Evolutionary conservation across 2,329 filamentous ascomycete species (phyloP), one percentile per base, ranked within the genome.

Genomic region (Chrysosphaeria jannelii): DNA sequence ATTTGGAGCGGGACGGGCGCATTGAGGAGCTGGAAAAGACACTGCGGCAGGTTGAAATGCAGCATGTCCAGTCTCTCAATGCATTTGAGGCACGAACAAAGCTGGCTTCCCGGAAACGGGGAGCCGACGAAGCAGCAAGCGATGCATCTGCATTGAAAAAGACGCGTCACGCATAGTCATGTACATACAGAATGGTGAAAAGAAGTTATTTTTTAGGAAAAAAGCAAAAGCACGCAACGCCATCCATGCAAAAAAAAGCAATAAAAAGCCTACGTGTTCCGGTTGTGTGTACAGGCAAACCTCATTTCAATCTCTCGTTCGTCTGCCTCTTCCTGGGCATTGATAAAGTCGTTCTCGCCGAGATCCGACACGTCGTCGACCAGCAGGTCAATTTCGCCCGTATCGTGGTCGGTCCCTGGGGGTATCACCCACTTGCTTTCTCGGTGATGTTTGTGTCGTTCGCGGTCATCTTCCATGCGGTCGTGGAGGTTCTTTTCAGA

Each of bases 341-440:
- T 51, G 22, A 70, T 48, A 35, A 67, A 69, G 37, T 97, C 85
- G 38, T 97, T 85, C 29, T 85, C 74, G 4, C 70, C 74, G 29
- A 81, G 53, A 31, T 85, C 75, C 36, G 75, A 89, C 10, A 64
- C 68, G 39, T 90, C 76, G 19, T 85, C 75, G 69, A 72, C 88
- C 32, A 88, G 46, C 44, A 63, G 72, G 31, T 67, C 59, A 45
- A 76, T 67, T 44, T 93, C 81, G 8, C 48, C 46, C n/a, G n/a
- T n/a, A n/a, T n/a, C n/a, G n/a, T n/a, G n/a, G 17, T 66, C 58
- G 13, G 58, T 52, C 6, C 60, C 56, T 6, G 57, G 53, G 14
- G 61, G 61, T 3, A 90, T 65, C 1, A 78, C 75, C 85, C 88
- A 97, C 30, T 90, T 88, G 35, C 67, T 78, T 46, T 97, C 85